Percentiles rank a stretch among this genome's conserved stretches.
Evolutionary conservation across 1,284 basidiomycete species (phyloP).

Genomic region (Ceratobasidium sp.): DNA sequence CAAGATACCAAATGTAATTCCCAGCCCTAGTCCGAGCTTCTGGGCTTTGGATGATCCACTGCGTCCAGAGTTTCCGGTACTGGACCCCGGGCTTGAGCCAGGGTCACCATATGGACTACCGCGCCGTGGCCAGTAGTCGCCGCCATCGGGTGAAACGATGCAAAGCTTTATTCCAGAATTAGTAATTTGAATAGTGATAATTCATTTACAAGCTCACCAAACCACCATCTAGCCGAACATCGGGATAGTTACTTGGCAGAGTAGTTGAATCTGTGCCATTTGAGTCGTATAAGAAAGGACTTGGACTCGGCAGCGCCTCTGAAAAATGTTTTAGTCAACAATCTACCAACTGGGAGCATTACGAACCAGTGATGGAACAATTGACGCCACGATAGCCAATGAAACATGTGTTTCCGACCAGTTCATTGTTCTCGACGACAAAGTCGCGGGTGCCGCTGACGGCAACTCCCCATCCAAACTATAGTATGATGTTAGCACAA

Average conservation of each 20-base stretch:
- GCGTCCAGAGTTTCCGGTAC: neutral
- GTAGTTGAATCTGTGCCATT: constrained; percentile 60
- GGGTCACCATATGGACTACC: constrained; percentile 62
- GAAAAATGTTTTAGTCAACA: neutral
- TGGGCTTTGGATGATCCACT: constrained; percentile 46
- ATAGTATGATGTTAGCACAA: neutral
- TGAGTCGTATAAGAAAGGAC: constrained; percentile 71
- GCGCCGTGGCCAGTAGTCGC: constrained; percentile 81
- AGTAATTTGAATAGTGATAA: neutral
- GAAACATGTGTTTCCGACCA: constrained; percentile 81
- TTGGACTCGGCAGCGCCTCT: constrained; percentile 66
- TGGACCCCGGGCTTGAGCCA: neutral
- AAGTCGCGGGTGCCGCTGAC: constrained; percentile 76
- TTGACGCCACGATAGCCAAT: constrained; percentile 80
- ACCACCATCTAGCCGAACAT: constrained; percentile 24
- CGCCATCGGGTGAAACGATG: constrained; percentile 73
- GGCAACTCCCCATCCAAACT: constrained; percentile 77
- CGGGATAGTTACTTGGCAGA: constrained; percentile 37
- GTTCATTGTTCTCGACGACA: constrained; percentile 73
- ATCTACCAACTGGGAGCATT: neutral
- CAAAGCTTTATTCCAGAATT: constrained; percentile 59
- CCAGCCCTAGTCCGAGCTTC: constrained; percentile 70
- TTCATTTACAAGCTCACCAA: constrained; percentile 11
- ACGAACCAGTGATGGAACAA: constrained; percentile 65
- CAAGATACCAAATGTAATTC: constrained; percentile 66